Conservation (phyloP, 805 yeast genomes). For the Saccharomycopsis amapae region DNA sequence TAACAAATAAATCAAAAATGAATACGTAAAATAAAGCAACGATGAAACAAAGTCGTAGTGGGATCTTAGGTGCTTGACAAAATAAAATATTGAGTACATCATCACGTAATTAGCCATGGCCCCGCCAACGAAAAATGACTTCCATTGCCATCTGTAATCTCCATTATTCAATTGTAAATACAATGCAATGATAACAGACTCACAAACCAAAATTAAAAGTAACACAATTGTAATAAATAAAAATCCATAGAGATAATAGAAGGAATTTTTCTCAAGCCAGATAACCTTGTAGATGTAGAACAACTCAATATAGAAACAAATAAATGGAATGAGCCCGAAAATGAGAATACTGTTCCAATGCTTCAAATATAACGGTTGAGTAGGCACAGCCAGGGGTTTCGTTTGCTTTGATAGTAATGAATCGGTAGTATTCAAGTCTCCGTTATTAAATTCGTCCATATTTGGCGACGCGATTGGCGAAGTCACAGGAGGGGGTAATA, state of each 20-base stretch:
- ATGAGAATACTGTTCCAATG: constrained; percentile 30
- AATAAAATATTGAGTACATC: constrained; percentile 61
- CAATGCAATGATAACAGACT: constrained; percentile 63
- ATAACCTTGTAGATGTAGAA: constrained; percentile 64
- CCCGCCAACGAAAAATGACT: constrained; percentile 61
- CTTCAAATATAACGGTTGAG: background rate
- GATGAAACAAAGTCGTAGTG: constrained; percentile 61
- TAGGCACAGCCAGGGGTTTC: background rate
- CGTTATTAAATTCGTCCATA: background rate
- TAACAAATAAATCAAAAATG: constrained; percentile 53
- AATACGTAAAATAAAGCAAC: constrained; percentile 64
- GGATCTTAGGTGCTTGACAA: constrained; percentile 42
- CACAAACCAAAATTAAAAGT: constrained; percentile 56
- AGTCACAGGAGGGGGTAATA: constrained; percentile 26
- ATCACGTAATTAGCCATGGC: constrained; percentile 69
- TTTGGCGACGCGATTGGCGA: constrained; percentile 26
- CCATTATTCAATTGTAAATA: constrained; percentile 41
- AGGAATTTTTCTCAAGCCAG: constrained; percentile 75
- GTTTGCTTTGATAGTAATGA: too few species aligned
- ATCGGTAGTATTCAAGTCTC: too few species aligned
- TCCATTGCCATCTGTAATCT: constrained; percentile 79
- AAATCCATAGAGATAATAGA: constrained; percentile 76
- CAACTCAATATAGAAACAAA: constrained; percentile 73
- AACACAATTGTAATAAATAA: constrained; percentile 54
- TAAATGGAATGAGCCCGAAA: constrained; percentile 73